Conservation (phyloP, 805 yeast species). For the Kregervanrija pseudodelftensis region DNA sequence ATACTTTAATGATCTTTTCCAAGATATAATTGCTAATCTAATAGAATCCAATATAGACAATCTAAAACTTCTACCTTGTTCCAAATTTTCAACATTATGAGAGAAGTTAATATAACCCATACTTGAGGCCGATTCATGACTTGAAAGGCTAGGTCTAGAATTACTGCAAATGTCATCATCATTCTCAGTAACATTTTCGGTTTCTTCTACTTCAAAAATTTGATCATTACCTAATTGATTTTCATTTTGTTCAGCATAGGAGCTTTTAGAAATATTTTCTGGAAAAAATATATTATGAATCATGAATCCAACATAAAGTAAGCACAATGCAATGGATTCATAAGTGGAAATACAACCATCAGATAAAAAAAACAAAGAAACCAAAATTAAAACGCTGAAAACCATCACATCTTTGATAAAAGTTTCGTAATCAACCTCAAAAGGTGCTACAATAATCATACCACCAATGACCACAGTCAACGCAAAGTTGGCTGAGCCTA, state of each 20-base stretch:
- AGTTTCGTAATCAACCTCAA: slow-evolving; percentile 41
- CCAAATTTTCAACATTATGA: slow-evolving; percentile 22
- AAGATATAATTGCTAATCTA: slow-evolving; percentile 15
- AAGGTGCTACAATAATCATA: slow-evolving; percentile 34
- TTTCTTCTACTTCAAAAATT: not conserved
- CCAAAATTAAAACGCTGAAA: slow-evolving; percentile 42
- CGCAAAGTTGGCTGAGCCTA: slow-evolving; percentile 49
- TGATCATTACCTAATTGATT: not conserved
- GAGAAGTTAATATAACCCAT: slow-evolving; percentile 14
- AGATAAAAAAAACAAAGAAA: slow-evolving; percentile 44
- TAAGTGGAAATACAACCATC: slow-evolving; percentile 48
- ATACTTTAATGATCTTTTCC: slow-evolving; percentile 5
- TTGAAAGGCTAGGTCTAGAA: too few species aligned
- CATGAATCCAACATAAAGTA: slow-evolving; percentile 54
- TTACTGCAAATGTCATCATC: too few species aligned
- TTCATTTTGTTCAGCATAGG: not conserved
- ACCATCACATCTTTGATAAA: slow-evolving; percentile 59
- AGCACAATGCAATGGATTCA: slow-evolving; percentile 49
- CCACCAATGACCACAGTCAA: slow-evolving; percentile 45
- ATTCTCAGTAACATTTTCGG: not conserved
- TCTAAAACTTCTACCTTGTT: slow-evolving; percentile 20
- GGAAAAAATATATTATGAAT: slow-evolving; percentile 26
- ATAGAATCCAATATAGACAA: slow-evolving; percentile 27
- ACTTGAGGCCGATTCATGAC: slow-evolving; percentile 5
- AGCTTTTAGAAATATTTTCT: slow-evolving; percentile 16